A percentile compares a stretch with the other conserved stretches of the same genome.
phyloP scores from a whole-genome alignment of 2,329 filamentous ascomycete genomes.

The Apiospora sp. region DNA sequence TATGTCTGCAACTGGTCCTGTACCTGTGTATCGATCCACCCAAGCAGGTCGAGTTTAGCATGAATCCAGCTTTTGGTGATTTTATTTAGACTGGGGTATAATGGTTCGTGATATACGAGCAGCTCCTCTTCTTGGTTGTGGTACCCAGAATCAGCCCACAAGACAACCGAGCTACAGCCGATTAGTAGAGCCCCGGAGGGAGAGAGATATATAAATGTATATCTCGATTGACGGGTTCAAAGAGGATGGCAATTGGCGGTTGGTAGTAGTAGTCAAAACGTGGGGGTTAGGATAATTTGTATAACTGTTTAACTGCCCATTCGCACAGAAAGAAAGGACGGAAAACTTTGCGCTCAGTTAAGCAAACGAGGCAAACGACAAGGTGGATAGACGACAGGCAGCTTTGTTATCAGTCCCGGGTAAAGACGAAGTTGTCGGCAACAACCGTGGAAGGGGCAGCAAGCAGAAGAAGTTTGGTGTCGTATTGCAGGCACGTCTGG shows the following conservation, averaged over 20 bases:
- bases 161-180: conserved; percentile 12
- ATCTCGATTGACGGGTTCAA: neutral
- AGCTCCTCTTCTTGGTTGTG: neutral
- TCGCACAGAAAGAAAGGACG: neutral
- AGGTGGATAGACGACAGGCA: neutral
- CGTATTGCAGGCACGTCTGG: neutral
- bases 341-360: neutral
- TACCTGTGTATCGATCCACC: neutral
- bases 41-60: neutral
- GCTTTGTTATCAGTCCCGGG: neutral
- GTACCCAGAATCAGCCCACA: neutral
- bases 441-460: neutral
- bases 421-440: neutral
- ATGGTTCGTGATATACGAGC: neutral
- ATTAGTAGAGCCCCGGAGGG: neutral
- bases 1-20: neutral
- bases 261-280: neutral
- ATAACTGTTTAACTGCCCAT: too few relatives aligned
- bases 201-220: neutral
- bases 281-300: neutral
- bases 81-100: neutral
- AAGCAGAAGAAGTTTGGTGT: neutral
- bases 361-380: neutral
- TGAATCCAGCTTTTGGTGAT: conserved; percentile 5
- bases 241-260: neutral